Base-by-base conservation (phyloP, 148 eudicot species). In the Chenopodium berlandieri region DNA sequence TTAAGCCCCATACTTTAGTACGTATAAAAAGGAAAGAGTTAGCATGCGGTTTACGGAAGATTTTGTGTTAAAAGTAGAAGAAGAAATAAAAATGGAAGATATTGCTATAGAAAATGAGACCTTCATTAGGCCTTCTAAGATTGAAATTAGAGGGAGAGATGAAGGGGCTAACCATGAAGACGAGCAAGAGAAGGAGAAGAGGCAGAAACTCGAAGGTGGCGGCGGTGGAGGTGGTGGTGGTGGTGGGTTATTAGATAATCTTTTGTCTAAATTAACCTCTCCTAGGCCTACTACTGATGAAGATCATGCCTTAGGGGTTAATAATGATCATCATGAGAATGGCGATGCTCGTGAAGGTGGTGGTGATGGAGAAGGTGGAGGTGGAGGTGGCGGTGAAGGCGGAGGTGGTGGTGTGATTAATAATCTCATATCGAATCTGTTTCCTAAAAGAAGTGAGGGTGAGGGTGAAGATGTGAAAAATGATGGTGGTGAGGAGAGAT, bases 171-270 rank as follows among this genome's bases (percentile, higher is more conserved):
- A 77, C 9, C 25, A 20, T 17, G 71, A n/a, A 30, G 82, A 83
- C 1, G 82, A 69, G 12, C 58, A 65, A 54, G 85, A 79, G 2
- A 72, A 71, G 47, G 78, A 79, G 63, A 84, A 84, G 71, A 75
- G 79, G 72, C 86, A 46, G 25, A 84, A 75, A 80, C 11, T 80
- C n/a, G 76, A 79, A n/a, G 64, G 16, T 14, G 67, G 48, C 0
- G 14, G 11, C 1, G 75, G 9, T 1, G 52, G 19, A 12, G 32
- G 14, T 70, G 70, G 31, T 1, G 67, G 31, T 1, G 67, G 76
- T 58, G 82, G 80, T 4, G 83, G 86, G 27, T 16, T 84, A 25
- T 84, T 79, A 9, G 82, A 84, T 80, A 79, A 84, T 50, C 77
- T 84, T 25, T 17, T 84, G 30, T 54, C 82, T 3, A 84, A 84